Conservation (phyloP, 371 early-diverging fungal genomes). For the Lichtheimia ramosa region DNA sequence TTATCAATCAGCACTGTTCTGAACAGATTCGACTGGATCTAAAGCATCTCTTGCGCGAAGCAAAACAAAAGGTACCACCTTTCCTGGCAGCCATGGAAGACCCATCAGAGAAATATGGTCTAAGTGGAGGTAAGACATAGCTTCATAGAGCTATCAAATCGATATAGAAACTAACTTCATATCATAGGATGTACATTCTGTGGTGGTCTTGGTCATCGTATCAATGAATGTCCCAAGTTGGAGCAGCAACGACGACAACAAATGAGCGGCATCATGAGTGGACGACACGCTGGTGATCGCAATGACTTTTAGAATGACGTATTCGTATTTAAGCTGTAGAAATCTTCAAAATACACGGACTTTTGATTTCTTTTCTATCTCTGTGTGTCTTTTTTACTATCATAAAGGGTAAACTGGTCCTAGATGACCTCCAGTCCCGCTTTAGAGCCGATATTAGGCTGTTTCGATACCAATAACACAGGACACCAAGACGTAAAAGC, state of each 20-base stretch:
- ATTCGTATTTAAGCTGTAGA: neutral
- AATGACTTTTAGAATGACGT: conserved; percentile 34
- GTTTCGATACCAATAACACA: conserved; percentile 7
- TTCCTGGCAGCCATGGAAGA: conserved; percentile 85
- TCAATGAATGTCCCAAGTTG: conserved; percentile 88
- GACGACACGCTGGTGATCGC: conserved; percentile 34
- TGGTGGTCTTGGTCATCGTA: conserved; percentile 95
- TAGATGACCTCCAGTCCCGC: too few species aligned
- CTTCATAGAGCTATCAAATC: too few species aligned
- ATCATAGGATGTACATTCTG: conserved; percentile 87
- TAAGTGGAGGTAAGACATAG: conserved; percentile 58
- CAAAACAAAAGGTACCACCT: conserved; percentile 91
- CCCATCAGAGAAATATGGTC: conserved; percentile 80
- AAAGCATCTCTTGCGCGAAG: conserved; percentile 90
- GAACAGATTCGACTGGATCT: conserved; percentile 91
- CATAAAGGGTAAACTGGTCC: too few species aligned
- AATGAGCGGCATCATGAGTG: conserved; percentile 51
- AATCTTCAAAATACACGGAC: neutral
- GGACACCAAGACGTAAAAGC: conserved; percentile 17
- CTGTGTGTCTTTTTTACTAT: too few species aligned
- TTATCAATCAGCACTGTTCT: conserved; percentile 86
- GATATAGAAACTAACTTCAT: too few species aligned
- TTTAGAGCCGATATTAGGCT: neutral
- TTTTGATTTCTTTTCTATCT: neutral
- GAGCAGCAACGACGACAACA: conserved; percentile 68